Conservation (phyloP, 805 yeast genomes). For the Candida stauntonica region DNA sequence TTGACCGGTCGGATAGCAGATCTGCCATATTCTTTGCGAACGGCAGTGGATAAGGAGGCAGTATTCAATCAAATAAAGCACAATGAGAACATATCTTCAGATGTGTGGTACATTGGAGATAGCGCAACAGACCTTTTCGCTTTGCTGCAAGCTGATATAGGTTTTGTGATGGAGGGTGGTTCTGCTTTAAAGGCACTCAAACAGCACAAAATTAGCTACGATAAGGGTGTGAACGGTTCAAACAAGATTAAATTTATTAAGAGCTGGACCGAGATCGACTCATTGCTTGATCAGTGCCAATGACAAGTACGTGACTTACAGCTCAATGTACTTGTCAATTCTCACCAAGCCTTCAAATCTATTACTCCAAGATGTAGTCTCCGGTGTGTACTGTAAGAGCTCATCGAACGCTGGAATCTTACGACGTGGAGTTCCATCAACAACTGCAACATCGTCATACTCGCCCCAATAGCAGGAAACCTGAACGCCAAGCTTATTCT, state of each 20-base stretch:
- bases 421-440: constrained; percentile 35
- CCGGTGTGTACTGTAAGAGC: constrained; percentile 61
- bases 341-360: constrained; percentile 63
- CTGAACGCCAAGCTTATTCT: constrained; percentile 45
- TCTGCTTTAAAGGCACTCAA: constrained; percentile 28
- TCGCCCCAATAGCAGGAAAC: constrained; percentile 81
- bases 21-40: constrained; percentile 33
- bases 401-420: constrained; percentile 72
- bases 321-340: constrained; percentile 44
- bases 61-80: constrained; percentile 20
- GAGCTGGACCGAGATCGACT: constrained; percentile 23
- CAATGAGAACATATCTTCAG: constrained; percentile 17
- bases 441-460: constrained; percentile 41
- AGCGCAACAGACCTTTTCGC: constrained; percentile 56
- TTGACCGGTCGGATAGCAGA: constrained; percentile 8
- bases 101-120: constrained; percentile 53
- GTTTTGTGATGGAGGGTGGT: constrained; percentile 42
- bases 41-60: constrained; percentile 49
- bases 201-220: constrained; percentile 22
- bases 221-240: constrained; percentile 15
- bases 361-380: constrained; percentile 61
- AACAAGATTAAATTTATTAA: constrained; percentile 18
- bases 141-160: constrained; percentile 42
- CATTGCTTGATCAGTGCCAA: not conserved
- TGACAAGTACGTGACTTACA: constrained; percentile 24